These are phyloP conservation scores for Rutstroemia sp. DNA, from an alignment of 2,329 filamentous ascomycete genomes.

Conservation along the genomic window DNA sequence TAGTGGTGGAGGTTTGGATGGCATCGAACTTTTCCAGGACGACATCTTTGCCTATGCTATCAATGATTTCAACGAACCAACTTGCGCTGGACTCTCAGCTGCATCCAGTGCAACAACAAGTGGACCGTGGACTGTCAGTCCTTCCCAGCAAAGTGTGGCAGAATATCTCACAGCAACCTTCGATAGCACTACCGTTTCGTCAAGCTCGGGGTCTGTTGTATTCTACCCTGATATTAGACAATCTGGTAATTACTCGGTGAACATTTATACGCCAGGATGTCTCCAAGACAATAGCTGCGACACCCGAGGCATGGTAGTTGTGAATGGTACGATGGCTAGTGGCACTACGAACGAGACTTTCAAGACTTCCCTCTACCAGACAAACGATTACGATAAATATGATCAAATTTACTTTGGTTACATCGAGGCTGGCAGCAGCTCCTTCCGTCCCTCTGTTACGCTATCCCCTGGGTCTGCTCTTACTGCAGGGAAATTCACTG, in stretches of 20 bases:
- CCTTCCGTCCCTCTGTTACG: constrained; percentile 75
- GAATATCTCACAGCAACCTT: constrained; percentile 70
- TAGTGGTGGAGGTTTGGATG: constrained; percentile 72
- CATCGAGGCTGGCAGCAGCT: constrained; percentile 65
- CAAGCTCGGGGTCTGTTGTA: constrained; percentile 59
- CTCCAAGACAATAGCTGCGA: constrained; percentile 68
- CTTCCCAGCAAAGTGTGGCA: constrained; percentile 62
- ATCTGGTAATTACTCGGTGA: constrained; percentile 86
- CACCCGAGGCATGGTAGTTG: constrained; percentile 71
- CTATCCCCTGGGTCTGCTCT: constrained; percentile 56
- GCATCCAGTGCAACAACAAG: constrained; percentile 61
- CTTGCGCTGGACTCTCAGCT: constrained; percentile 59
- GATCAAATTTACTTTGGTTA: constrained; percentile 84
- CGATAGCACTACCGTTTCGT: constrained; percentile 32
- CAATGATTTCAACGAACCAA: constrained; percentile 79
- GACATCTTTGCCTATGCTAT: constrained; percentile 82
- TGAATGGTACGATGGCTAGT: constrained; percentile 64
- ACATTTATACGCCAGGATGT: constrained; percentile 90
- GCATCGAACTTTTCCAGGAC: constrained; percentile 80
- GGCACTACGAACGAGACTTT: constrained; percentile 39
- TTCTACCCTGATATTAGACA: constrained; percentile 81
- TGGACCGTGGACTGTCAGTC: constrained; percentile 66
- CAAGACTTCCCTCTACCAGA: constrained; percentile 68
- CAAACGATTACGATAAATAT: constrained; percentile 95
- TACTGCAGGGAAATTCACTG: constrained; percentile 53